Conservation (phyloP, 2,329 filamentous ascomycete species). For the Aureobasidium sp. region DNA sequence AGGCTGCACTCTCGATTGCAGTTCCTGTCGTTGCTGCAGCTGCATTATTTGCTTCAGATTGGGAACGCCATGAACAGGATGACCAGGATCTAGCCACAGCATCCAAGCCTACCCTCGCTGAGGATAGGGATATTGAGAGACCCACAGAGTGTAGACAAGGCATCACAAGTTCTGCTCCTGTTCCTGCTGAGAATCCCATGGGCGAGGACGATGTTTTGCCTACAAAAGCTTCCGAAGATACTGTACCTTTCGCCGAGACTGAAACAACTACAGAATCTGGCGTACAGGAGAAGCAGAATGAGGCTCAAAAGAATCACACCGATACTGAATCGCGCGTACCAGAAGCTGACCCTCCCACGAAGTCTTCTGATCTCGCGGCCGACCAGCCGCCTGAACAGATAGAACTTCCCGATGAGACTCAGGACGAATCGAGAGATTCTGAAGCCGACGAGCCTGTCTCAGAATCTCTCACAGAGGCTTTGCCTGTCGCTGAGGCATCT, state of each 20-base stretch:
- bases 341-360: neutral
- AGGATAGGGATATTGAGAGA: too few species aligned
- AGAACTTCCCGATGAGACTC: neutral
- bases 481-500: neutral
- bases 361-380: neutral
- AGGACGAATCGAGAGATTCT: neutral
- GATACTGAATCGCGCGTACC: neutral
- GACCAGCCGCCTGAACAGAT: neutral
- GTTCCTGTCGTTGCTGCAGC: neutral
- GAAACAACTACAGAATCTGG: neutral
- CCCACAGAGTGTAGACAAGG: too few species aligned
- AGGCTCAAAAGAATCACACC: neutral
- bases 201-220: too few species aligned
- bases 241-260: neutral
- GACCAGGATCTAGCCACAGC: neutral
- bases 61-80: neutral
- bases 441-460: too few species aligned
- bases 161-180: too few species aligned
- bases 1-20: conserved; percentile 6
- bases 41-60: neutral
- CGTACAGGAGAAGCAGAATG: neutral
- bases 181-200: neutral
- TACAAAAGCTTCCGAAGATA: neutral
- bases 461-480: neutral
- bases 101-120: too few species aligned